These are phyloP conservation scores for Amanita pallidorosea DNA, from an alignment of 768 basidiomycete species.

Conservation along the genomic window DNA sequence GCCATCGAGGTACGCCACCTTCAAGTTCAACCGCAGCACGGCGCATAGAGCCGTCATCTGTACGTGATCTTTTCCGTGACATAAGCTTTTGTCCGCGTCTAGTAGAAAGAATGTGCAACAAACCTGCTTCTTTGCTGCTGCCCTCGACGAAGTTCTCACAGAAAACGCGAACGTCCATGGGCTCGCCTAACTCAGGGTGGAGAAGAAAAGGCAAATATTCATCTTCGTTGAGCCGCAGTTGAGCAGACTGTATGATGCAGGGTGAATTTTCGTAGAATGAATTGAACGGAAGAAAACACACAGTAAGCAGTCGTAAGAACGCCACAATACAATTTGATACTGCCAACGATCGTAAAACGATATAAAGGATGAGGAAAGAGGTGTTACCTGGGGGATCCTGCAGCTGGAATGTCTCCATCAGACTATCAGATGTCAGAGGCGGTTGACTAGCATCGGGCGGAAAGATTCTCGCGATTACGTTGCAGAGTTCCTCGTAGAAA, in stretches of 20 bases:
- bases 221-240: conserved; percentile 57
- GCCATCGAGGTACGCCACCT: conserved; percentile 77
- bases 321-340: conserved; percentile 68
- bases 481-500: conserved; percentile 55
- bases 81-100: no score
- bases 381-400: conserved; percentile 27
- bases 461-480: conserved; percentile 36
- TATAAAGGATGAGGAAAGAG: background rate
- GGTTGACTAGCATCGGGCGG: conserved; percentile 23
- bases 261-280: background rate
- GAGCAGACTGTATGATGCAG: conserved; percentile 38
- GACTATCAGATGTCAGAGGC: conserved; percentile 21
- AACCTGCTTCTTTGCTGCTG: conserved; percentile 69
- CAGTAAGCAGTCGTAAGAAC: conserved; percentile 73
- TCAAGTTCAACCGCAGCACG: conserved; percentile 55
- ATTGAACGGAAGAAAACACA: conserved; percentile 13
- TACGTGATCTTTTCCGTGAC: conserved; percentile 48
- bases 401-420: conserved; percentile 42
- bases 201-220: conserved; percentile 64
- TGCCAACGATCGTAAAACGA: conserved; percentile 11
- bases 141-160: conserved; percentile 74
- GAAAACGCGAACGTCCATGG: conserved; percentile 50
- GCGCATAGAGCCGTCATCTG: conserved; percentile 71
- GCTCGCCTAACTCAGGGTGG: conserved; percentile 58
- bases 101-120: background rate